Percentiles rank a stretch among this genome's conserved stretches.
Conservation (phyloP, 1,139 yeast genomes). For the Arxiozyma bovina region DNA sequence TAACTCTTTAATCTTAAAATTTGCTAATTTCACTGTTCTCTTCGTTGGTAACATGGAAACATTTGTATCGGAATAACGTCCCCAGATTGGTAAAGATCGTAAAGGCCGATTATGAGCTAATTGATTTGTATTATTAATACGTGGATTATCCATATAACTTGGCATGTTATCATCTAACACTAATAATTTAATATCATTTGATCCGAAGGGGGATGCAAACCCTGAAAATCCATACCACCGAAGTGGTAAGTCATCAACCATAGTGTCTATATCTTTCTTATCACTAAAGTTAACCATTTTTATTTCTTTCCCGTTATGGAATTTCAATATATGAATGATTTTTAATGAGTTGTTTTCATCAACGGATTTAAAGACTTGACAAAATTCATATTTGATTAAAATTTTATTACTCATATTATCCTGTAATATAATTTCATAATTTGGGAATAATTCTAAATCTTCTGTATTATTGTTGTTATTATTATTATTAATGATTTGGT, state of each 20-base stretch:
- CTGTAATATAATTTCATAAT: constrained; percentile 7
- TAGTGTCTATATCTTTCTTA: constrained; percentile 23
- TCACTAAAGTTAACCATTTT: constrained; percentile 19
- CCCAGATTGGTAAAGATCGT: constrained; percentile 28
- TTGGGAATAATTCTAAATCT: constrained; percentile 11
- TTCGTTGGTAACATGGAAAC: constrained; percentile 27
- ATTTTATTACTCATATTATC: not conserved
- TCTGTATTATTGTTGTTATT: not conserved
- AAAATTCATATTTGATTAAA: constrained; percentile 6
- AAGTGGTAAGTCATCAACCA: constrained; percentile 18
- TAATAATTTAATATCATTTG: constrained; percentile 23
- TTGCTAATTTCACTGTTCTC: constrained; percentile 29
- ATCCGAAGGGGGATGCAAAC: constrained; percentile 28
- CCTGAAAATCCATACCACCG: constrained; percentile 31
- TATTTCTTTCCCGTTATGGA: constrained; percentile 10
- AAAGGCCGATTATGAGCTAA: constrained; percentile 15
- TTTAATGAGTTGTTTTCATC: constrained; percentile 4
- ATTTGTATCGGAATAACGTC: constrained; percentile 25
- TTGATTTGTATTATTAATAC: constrained; percentile 5
- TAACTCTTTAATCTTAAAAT: constrained; percentile 27
- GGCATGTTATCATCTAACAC: constrained; percentile 30
- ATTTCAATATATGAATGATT: constrained; percentile 20
- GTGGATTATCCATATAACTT: constrained; percentile 19
- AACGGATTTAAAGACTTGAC: constrained; percentile 5
- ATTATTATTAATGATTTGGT: constrained; percentile 11